Evolutionary conservation across 352 stramenopile genomes (phyloP), one percentile per base, ranked within the genome.

Genomic region (Phytophthora palmivora): DNA sequence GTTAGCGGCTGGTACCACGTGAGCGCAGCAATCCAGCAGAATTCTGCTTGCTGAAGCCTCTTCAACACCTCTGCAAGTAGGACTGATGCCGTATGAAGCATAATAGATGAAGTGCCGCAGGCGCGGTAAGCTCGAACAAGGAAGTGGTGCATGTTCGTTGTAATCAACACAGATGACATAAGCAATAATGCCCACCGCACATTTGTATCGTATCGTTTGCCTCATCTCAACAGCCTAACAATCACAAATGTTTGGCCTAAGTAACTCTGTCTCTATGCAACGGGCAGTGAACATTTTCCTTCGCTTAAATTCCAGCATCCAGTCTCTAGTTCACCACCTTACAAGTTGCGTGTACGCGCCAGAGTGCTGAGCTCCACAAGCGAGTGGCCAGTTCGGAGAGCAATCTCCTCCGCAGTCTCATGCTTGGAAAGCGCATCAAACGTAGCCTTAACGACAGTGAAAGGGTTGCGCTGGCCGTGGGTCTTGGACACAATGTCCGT

Each of bases 401-500:
- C 92, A 68, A 98, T 92, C 47, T 98, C 88, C 62, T 98, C 91
- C 22, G 97, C 83, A 30, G 88, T 97, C 75, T 98, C 92, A 74
- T 98, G 96, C 63, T 96, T 97, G 65, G 87, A 70, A 26, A 98
- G 74, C 15, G 96, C 96, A 61, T 98, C 94, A 69, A 98, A 98
- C 22, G 94, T 98, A 14, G 96, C 95, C 63, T 94, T 90, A 52
- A 98, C 92, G 30, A 98, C 92, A 73, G 95, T 98, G 74, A 96
- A 98, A 26, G 90, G 89, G 81, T 98, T 98, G 52, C 95, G 87
- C 72, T 97, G 93, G 37, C 96, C 96, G 73, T 98, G 86, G 53
- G 86, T 91, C 76, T 98, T 99, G 53, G 80, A 85, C 46, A 95
- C 87, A 15, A 92, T 83, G 77, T 98, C 94, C 43, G 87, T 95